These are phyloP conservation scores for Pseudoperonospora humuli DNA, from an alignment of 352 stramenopile species.

Conservation along the genomic window DNA sequence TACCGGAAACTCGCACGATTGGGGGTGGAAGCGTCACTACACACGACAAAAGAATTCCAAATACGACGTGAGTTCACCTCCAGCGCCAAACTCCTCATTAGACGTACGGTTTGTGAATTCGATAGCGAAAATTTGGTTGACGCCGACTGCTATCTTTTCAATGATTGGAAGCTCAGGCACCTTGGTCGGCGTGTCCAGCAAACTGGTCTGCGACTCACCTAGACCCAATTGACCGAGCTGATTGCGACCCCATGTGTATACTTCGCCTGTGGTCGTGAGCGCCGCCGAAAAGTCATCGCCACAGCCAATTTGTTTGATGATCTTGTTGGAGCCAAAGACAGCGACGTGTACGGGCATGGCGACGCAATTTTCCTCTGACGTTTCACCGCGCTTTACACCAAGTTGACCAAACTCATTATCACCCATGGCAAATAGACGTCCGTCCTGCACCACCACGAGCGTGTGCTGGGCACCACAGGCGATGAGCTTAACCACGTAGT, in stretches of 20 bases:
- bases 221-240: slow-evolving; percentile 65
- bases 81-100: too few relatives aligned
- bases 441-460: slow-evolving; percentile 53
- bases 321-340: slow-evolving; percentile 19
- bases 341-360: slow-evolving; percentile 27
- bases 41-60: background rate
- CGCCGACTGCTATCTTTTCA: slow-evolving; percentile 50
- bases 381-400: slow-evolving; percentile 26
- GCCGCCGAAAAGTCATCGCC: slow-evolving; percentile 64
- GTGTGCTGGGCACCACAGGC: slow-evolving; percentile 65
- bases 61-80: background rate
- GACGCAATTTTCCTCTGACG: slow-evolving; percentile 28
- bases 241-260: slow-evolving; percentile 69
- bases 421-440: slow-evolving; percentile 56
- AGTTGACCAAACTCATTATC: slow-evolving; percentile 72
- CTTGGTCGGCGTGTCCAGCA: slow-evolving; percentile 43
- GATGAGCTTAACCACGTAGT: slow-evolving; percentile 46
- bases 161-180: slow-evolving; percentile 44
- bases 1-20: slow-evolving; percentile 14
- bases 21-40: slow-evolving; percentile 46
- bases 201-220: slow-evolving; percentile 26
- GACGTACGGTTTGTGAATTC: slow-evolving; percentile 66
- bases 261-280: slow-evolving; percentile 37
- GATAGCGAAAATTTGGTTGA: slow-evolving; percentile 72
- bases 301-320: slow-evolving; percentile 38